Base-by-base conservation (phyloP, 2,329 filamentous ascomycete species). In the Venturia carpophila region DNA sequence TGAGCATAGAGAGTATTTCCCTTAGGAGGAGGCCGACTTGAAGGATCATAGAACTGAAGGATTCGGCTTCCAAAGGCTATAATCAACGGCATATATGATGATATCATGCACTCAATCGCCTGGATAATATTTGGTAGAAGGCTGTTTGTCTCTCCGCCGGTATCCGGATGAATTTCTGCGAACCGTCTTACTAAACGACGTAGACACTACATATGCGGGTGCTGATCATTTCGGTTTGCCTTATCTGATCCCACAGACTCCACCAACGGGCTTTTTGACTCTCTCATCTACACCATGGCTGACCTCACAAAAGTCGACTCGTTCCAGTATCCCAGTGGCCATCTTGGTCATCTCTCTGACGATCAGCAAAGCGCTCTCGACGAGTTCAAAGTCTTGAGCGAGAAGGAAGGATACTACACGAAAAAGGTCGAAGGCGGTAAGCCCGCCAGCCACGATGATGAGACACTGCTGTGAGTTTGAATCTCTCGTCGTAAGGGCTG, bases 281-380 rank as follows among this genome's bases (percentile, higher is more conserved):
- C 19, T 0, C 10, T 7, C 10, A 34, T 55, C 49, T 17, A 19
- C 13, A 60, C 19, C 42, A 66, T 66, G 43, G 42, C 27, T 10
- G 60, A 66, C 0, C 65, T 66, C 62, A 37, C 65, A 19, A 64
- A 64, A 30, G 42, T 64, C 37, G 65, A 62, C 43, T 65, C 64
- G 27, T 76, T 74, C 69, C 76, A 81, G 72, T 92, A 89, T 75
- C 89, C 89, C 1, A 79, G 83, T 61, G 92, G 91, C n/a, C 92
- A 96, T 74, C 79, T 93, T 58, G 88, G 91, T 61, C 88, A 93
- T 75, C 81, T 97, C 67, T 90, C 80, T 34, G 78, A 82, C 24
- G 80, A 84, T 62, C 89, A 97, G 78, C 82, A 86, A 69, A 77
- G 81, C 39, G 85, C 87, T 21, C 80, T 97, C 62, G 75, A 77